Evolutionary conservation across 1,139 yeast species (phyloP), one percentile per base, ranked within the genome.

Genomic region (Protomyces inouyei): DNA sequence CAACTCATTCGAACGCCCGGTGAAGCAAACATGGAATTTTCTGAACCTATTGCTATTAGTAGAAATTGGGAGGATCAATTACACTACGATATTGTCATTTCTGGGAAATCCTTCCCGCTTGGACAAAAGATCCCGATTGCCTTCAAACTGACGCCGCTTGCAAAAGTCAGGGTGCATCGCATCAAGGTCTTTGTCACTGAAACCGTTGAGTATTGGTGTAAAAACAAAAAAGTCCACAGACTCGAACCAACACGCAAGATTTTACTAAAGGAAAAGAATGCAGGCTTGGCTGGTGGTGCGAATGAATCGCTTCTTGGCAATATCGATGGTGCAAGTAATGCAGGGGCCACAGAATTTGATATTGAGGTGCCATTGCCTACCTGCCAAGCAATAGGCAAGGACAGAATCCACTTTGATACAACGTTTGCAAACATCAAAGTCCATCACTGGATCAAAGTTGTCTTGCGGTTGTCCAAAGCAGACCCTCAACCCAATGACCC

Each of bases 381-480:
- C 74, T 86, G 68, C 81, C 14, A 38, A 66, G 82, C 81, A 36
- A 69, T 71, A 37, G 71, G 64, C 66, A 65, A 77, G 81, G 66
- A 71, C 76, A 76, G 67, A 73, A 76, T 91, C 54, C 95, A 88
- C 71, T 95, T 97, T 1, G 93, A 92, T 74, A 88, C 97, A 0
- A 83, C 90, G 1, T 86, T 82, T 70, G 83, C 82, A 43, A 84
- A 85, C 70, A 88, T 93, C 69, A 89, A 89, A 74, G 81, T 92
- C 6, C 93, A 88, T 71, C 98, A 93, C 76, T 92, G 98, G 97
- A 84, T 93, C 70, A 93, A 92, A 75, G 82, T 93, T 14, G 86
- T 95, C 68, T 76, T 93, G 61, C 78, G 98, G 61, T 79, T 93
- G 36, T 88, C 96, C 14, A 83, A 82, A 69, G 73, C 79, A 10